Evolutionary conservation across 352 stramenopile species (phyloP).

Genomic region (Phytophthora podocarpi): DNA sequence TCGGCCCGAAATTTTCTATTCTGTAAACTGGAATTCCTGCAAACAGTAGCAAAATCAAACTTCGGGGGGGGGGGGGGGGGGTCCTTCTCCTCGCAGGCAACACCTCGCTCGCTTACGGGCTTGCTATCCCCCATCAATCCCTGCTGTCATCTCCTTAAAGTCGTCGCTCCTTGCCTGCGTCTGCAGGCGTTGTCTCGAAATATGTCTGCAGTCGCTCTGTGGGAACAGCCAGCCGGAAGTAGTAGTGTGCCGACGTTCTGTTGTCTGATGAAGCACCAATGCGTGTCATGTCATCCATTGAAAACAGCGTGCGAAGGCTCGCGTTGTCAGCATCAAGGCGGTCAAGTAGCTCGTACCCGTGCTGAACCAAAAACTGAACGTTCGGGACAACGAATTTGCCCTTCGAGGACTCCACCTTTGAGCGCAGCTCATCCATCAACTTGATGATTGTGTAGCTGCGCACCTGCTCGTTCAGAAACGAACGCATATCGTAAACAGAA

Average conservation of each 20-base stretch:
- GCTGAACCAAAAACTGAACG: slow-evolving; percentile 74
- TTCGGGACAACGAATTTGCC: slow-evolving; percentile 43
- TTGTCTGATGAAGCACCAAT: slow-evolving; percentile 35
- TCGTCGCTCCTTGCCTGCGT: slow-evolving; percentile 40
- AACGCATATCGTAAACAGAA: slow-evolving; percentile 71
- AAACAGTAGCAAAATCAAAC: too few species aligned
- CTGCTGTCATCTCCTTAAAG: slow-evolving; percentile 34
- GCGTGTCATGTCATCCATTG: slow-evolving; percentile 86
- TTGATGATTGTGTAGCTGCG: slow-evolving; percentile 72
- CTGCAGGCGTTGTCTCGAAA: slow-evolving; percentile 53
- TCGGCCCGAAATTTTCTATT: too few species aligned
- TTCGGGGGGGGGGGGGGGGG: too few species aligned
- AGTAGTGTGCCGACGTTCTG: slow-evolving; percentile 50
- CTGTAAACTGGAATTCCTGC: too few species aligned
- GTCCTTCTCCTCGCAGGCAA: too few species aligned
- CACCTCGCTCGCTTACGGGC: too few species aligned
- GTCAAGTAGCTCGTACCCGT: slow-evolving; percentile 81
- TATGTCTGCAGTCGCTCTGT: slow-evolving; percentile 55
- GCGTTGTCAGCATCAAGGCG: slow-evolving; percentile 75
- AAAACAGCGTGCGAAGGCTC: slow-evolving; percentile 71
- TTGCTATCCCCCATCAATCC: too few species aligned
- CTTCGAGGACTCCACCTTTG: slow-evolving; percentile 47
- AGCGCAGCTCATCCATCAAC: slow-evolving; percentile 59
- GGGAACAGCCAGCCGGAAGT: slow-evolving; percentile 58
- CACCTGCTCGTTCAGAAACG: slow-evolving; percentile 58